Evolutionary conservation across 2,329 filamentous ascomycete species (phyloP), one percentile per base, ranked within the genome.

Genomic region (Fusarium mexicanum): DNA sequence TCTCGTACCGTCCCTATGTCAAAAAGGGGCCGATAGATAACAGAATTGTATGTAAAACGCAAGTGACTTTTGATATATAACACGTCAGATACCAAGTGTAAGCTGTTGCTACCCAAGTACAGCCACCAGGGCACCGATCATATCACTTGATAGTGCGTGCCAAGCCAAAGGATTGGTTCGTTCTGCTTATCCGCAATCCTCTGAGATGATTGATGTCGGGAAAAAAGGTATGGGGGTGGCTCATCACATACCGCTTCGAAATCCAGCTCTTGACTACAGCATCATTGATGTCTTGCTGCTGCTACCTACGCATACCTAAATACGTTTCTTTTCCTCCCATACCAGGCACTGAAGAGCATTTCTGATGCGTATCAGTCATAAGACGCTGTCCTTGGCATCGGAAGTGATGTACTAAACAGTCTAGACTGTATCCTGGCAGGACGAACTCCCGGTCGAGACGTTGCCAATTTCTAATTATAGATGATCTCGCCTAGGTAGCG

Each of bases 401-500:
- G 59, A 69, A 74, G 67, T 54, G 29, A 46, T 50, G 40, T 29
- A 67, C 51, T n/a, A 38, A 46, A 47, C 51, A 46, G 47, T 29
- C 33, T 16, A 43, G 43, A 37, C 47, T 31, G 24, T 51, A 47
- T 26, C 58, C 51, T 43, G 46, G 43, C 61, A 29, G 24, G 38
- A 37, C 48, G 20, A 53, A 47, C 63, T 47, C 38, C 40, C 24
- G 17, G 40, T 60, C 26, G 20, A 38, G 40, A 69, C 68, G 53
- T 41, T 13, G 48, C 48, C 41, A 62, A 37, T 37, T 26, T 54
- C 68, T 74, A 74, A 74, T 58, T 72, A 74, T 74, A 75, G 60
- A 20, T 60, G 55, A 69, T 59, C 63, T 74, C 54, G 62, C 50
- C 58, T 63, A 35, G 47, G 41, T 66, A 60, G 66, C 67, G 66